phyloP scores from a whole-genome alignment of 305 asterid genomes.

The Rubia peregrina region DNA sequence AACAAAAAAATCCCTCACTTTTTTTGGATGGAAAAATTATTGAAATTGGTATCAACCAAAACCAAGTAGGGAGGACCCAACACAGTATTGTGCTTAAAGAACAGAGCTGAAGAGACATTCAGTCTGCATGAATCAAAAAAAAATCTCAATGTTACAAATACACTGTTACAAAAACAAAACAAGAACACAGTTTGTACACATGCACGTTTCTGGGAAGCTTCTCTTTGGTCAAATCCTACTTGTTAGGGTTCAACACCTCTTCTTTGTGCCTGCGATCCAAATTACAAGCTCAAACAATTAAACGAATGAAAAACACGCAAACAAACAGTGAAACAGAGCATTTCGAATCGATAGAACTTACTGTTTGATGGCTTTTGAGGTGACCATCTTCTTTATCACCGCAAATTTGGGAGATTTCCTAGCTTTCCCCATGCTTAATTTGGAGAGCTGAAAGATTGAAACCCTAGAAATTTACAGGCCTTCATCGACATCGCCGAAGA shows the following conservation, averaged over 20 bases:
- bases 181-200: conserved; percentile 10
- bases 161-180: not conserved
- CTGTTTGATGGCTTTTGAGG: conserved; percentile 74
- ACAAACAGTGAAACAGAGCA: not conserved
- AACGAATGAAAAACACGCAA: not conserved
- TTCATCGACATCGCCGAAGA: no score
- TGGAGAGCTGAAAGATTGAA: not conserved
- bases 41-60: conserved; percentile 93
- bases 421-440: conserved; percentile 70
- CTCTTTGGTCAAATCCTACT: conserved; percentile 66
- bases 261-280: conserved; percentile 50
- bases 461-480: not conserved
- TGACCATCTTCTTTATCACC: conserved; percentile 68
- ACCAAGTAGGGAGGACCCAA: conserved; percentile 91
- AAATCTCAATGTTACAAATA: conserved; percentile 1
- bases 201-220: conserved; percentile 90
- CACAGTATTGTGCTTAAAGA: conserved; percentile 78
- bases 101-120: conserved; percentile 79
- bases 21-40: conserved; percentile 90
- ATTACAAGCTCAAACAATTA: conserved; percentile 4
- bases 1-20: conserved; percentile 40
- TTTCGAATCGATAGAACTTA: conserved; percentile 21
- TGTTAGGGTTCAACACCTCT: conserved; percentile 79
- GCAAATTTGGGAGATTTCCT: conserved; percentile 78
- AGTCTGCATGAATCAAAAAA: conserved; percentile 45